Base-by-base conservation (phyloP, 495 filamentous ascomycete genomes). In the Daldinia loculata region DNA sequence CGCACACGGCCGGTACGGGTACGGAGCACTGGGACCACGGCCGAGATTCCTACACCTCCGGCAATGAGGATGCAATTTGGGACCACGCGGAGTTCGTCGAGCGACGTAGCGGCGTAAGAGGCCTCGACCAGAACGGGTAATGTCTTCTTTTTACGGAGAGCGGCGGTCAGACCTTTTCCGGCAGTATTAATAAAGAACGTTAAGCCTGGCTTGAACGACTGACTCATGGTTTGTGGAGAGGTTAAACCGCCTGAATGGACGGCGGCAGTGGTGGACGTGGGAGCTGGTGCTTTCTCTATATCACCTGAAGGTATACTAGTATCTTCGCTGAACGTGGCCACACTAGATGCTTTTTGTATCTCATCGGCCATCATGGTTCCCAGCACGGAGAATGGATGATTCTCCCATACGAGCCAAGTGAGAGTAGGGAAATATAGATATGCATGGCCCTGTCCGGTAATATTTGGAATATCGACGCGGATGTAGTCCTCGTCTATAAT, bases 351-450 rank as follows among this genome's bases (percentile, higher is more conserved):
- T 12, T 24, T 61, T n/a, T 27, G 48, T 30, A 19, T 27, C 5
- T 63, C 60, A 8, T 67, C 57, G 6, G 24, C 6, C 27, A 60
- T 72, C 26, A 72, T 19, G 17, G 59, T 36, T 4, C 69, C 63
- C 39, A 67, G 58, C 1, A 75, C 73, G n/a, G 82, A 85, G 62
- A 84, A 85, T 0, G 81, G 82, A 61, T 85, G 83, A 61, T 82
- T 85, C 62, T 84, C 80, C 83, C 83, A 85, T 11, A 76, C 53
- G 1, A 76, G 70, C 70, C 69, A 77, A 12, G 56, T 69, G 6
- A 84, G 59, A 1, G 76, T 83, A 0, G 81, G 82, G 70, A 85
- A 84, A 59, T 84, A 84, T 4, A 80, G 63, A 27, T 72, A 72
- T 4, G 63, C 69, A 51, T 84, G 81, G 5, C 71, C 82, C 17